Conservation (phyloP, 192 early-diverging fungal species). For the Phlyctochytrium bullatum region DNA sequence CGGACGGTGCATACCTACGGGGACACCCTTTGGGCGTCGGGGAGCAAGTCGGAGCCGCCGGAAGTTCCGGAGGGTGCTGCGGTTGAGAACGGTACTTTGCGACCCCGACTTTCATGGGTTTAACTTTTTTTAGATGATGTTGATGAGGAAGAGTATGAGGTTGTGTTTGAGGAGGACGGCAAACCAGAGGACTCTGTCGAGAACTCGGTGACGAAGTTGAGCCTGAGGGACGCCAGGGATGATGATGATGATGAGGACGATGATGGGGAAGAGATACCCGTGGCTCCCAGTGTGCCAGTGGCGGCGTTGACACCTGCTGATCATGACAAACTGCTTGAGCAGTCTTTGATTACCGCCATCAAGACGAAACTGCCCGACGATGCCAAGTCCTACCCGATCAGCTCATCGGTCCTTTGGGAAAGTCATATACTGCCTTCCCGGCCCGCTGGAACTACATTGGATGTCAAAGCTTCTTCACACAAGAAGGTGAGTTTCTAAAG, state of each 20-base stretch:
- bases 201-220: background rate
- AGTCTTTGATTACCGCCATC: constrained; percentile 67
- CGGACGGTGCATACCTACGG: constrained; percentile 69
- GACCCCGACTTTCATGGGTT: too few relatives aligned
- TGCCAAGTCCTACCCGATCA: constrained; percentile 68
- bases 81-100: background rate
- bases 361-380: constrained; percentile 61
- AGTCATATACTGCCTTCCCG: constrained; percentile 70
- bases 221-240: constrained; percentile 5
- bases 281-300: background rate
- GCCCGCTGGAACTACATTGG: constrained; percentile 58
- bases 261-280: background rate
- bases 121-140: background rate
- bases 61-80: constrained; percentile 17
- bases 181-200: background rate
- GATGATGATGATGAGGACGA: constrained; percentile 6
- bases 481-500: constrained; percentile 61
- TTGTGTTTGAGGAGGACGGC: constrained; percentile 10
- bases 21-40: constrained; percentile 79
- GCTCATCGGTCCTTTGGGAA: constrained; percentile 72
- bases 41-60: constrained; percentile 63
- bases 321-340: constrained; percentile 73
- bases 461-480: constrained; percentile 80
- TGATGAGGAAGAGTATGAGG: constrained; percentile 14
- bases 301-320: constrained; percentile 43